Base-by-base conservation (phyloP, 306 rosid species). In the Prunus salicina region DNA sequence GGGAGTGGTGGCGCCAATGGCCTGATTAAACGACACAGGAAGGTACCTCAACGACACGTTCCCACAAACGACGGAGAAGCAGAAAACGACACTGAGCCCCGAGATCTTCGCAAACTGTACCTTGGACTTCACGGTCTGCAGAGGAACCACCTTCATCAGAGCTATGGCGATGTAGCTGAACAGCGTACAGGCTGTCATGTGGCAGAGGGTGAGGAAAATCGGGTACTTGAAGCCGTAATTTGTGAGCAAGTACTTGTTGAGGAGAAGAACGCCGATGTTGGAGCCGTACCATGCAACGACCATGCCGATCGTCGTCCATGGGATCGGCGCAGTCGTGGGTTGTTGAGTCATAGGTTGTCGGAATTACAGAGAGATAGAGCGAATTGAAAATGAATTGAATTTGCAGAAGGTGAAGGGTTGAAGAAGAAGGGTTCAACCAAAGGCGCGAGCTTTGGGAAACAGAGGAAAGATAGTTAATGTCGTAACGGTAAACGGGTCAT, bases 141-240 rank as follows among this genome's bases (percentile, higher is more conserved):
- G 7, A 5, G 79, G 70, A 20, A 52, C 71, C 63, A 74, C 61
- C 62, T 58, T 47, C 79, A 80, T 41, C 22, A 64, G 16, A 6
- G 64, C 79, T 20, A 80, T 60, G 43, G 83, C 71, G 12, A 74
- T 64, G 55, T 74, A 73, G 75, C 79, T 80, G 19, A 80, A 52
- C 43, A 74, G 11, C 18, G 75, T 56, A 50, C 79, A 80, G 4
- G 79, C 75, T 28, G 55, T 20, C 83, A 80, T 74, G 67, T 80
- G 83, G 50, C 79, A 80, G 63, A 79, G 49, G 18, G 79, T 80
- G 20, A 74, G 72, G 55, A 80, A 80, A 20, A 75, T 73, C 1
- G 79, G 83, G 71, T 74, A 75, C 76, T 69, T 62, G 76, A 74
- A 80, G 1, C 83, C 83, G 50, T 75, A 80, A 46, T 80, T 80